Percentiles rank a stretch among this genome's conserved stretches.
Evolutionary conservation across 768 basidiomycete genomes (phyloP).

Genomic region (Hericium alpestre): DNA sequence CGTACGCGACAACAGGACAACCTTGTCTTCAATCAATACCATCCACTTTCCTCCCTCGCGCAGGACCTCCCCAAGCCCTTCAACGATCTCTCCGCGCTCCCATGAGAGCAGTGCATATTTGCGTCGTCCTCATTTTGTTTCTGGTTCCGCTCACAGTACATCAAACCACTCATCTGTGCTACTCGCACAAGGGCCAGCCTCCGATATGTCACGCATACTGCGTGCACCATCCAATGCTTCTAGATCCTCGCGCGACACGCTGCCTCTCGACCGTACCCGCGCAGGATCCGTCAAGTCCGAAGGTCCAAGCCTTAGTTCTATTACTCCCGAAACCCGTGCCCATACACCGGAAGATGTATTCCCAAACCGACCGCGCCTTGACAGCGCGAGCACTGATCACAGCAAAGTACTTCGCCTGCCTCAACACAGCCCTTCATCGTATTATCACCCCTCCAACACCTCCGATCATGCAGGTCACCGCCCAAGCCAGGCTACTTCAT

Average conservation of each 20-base stretch:
- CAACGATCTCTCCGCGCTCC: not conserved
- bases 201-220: too few relatives aligned
- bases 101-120: not conserved
- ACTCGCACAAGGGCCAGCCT: too few relatives aligned
- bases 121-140: not conserved
- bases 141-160: too few relatives aligned
- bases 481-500: too few relatives aligned
- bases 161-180: too few relatives aligned
- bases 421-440: not conserved
- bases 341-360: not conserved
- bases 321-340: not conserved
- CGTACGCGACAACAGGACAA: not conserved
- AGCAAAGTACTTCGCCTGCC: not conserved
- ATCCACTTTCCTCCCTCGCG: not conserved
- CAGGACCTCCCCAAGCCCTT: not conserved
- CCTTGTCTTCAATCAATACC: not conserved
- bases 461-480: not conserved
- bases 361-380: not conserved
- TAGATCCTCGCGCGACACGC: too few relatives aligned
- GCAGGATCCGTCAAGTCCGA: not conserved
- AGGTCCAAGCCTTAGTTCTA: not conserved
- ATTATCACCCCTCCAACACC: not conserved
- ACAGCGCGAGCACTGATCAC: not conserved
- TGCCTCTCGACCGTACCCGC: not conserved
- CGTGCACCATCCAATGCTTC: too few relatives aligned